Evolutionary conservation across 495 filamentous ascomycete species (phyloP).

Genomic region (Venustampulla echinocandica): DNA sequence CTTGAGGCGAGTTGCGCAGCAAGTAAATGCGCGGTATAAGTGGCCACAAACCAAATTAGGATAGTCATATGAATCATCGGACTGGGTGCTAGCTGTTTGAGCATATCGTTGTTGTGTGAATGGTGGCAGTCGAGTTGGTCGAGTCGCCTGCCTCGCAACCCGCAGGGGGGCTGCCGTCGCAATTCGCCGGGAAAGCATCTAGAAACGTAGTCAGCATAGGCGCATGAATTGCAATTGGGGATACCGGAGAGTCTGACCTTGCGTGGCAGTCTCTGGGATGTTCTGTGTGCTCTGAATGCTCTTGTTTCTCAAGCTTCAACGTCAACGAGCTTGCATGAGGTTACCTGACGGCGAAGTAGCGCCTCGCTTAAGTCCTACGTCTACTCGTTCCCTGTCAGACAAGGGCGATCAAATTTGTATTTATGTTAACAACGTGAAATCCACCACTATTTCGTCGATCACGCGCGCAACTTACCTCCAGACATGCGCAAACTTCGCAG

Average conservation of each 20-base stretch:
- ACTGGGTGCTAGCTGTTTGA: too few relatives aligned
- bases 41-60: conserved; percentile 33
- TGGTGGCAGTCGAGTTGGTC: too few relatives aligned
- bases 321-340: not conserved
- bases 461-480: conserved; percentile 32
- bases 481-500: conserved; percentile 57
- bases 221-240: not conserved
- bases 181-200: conserved; percentile 65
- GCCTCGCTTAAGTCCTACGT: conserved; percentile 3
- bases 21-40: conserved; percentile 39
- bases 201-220: conserved; percentile 3
- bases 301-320: not conserved
- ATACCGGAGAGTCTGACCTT: conserved; percentile 2
- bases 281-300: too few relatives aligned
- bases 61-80: conserved; percentile 16
- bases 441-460: conserved; percentile 31
- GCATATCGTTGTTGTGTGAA: conserved; percentile 41
- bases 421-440: conserved; percentile 3
- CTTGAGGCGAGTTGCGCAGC: conserved; percentile 29
- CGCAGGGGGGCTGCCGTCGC: conserved; percentile 42
- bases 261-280: not conserved
- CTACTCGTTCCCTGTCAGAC: too few relatives aligned
- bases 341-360: conserved; percentile 1
- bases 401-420: conserved; percentile 5
- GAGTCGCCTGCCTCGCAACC: conserved; percentile 35